phyloP scores from a whole-genome alignment of 1,139 yeast genomes.

The Saccharomyces pastorianus region DNA sequence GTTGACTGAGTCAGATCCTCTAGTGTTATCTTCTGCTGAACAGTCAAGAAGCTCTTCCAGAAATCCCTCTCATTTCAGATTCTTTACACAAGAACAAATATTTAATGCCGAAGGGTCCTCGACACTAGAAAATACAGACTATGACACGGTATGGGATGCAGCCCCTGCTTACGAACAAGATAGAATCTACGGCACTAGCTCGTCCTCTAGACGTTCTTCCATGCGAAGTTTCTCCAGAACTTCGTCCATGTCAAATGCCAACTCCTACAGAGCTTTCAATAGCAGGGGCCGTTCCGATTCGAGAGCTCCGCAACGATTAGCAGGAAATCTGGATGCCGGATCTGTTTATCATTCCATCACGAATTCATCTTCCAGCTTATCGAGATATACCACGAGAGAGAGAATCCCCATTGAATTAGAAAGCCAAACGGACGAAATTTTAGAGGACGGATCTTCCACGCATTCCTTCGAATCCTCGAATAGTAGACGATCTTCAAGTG shows the following conservation, averaged over 20 bases:
- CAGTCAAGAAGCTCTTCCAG: slow-evolving; percentile 27
- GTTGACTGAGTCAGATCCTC: slow-evolving; percentile 12
- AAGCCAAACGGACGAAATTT: slow-evolving; percentile 22
- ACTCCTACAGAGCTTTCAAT: slow-evolving; percentile 2
- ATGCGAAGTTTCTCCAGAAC: slow-evolving; percentile 16
- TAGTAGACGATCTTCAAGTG: slow-evolving; percentile 14
- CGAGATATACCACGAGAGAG: slow-evolving; percentile 38
- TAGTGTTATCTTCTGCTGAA: slow-evolving; percentile 9
- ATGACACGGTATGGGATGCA: slow-evolving; percentile 63
- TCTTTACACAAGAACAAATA: slow-evolving; percentile 76
- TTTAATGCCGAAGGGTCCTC: slow-evolving; percentile 79
- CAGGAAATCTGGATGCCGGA: background rate
- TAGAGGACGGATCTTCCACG: slow-evolving; percentile 17
- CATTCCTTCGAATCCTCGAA: slow-evolving; percentile 9
- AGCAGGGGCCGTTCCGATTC: slow-evolving; percentile 1
- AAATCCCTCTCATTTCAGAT: slow-evolving; percentile 45
- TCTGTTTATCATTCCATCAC: slow-evolving; percentile 16
- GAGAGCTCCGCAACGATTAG: background rate
- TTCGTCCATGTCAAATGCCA: slow-evolving; percentile 6
- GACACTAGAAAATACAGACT: slow-evolving; percentile 54
- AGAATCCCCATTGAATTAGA: slow-evolving; percentile 36
- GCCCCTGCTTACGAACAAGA: slow-evolving; percentile 40
- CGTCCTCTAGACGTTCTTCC: slow-evolving; percentile 27
- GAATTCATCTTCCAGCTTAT: slow-evolving; percentile 32
- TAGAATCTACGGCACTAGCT: slow-evolving; percentile 30